Conservation (phyloP, 176 grass and related monocot species). For the Areca catechu region DNA sequence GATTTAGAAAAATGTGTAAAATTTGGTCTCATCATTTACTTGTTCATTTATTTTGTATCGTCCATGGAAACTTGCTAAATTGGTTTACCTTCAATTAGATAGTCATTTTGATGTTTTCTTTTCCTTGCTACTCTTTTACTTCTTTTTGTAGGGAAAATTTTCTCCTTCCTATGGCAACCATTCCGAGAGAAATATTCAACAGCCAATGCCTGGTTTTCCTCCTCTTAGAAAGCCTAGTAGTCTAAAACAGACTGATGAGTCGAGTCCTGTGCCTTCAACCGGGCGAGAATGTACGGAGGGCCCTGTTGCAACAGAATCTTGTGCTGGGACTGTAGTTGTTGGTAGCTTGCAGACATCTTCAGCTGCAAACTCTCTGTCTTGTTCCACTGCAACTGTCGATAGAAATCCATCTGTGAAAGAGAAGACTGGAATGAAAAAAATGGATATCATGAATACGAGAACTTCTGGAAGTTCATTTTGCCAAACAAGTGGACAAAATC, state of each 20-base stretch:
- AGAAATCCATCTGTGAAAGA: neutral
- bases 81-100: no score
- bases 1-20: no score
- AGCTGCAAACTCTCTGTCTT: conserved; percentile 4
- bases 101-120: no score
- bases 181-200: conserved; percentile 31
- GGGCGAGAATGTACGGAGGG: conserved; percentile 21
- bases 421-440: conserved; percentile 12
- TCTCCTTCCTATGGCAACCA: conserved; percentile 13
- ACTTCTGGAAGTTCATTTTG: conserved; percentile 1
- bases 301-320: conserved; percentile 20
- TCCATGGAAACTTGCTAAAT: no score
- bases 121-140: conserved; percentile 6
- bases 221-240: conserved; percentile 29
- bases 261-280: conserved; percentile 19
- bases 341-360: conserved; percentile 7
- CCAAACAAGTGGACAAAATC: neutral
- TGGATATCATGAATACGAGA: neutral
- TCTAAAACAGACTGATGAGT: conserved; percentile 21
- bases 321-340: conserved; percentile 4
- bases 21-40: no score
- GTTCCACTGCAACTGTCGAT: conserved; percentile 3
- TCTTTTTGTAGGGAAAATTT: conserved; percentile 49
- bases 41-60: no score
- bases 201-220: conserved; percentile 11